Conservation (phyloP, 169 alveolate genomes). For the Blepharisma undulans region DNA sequence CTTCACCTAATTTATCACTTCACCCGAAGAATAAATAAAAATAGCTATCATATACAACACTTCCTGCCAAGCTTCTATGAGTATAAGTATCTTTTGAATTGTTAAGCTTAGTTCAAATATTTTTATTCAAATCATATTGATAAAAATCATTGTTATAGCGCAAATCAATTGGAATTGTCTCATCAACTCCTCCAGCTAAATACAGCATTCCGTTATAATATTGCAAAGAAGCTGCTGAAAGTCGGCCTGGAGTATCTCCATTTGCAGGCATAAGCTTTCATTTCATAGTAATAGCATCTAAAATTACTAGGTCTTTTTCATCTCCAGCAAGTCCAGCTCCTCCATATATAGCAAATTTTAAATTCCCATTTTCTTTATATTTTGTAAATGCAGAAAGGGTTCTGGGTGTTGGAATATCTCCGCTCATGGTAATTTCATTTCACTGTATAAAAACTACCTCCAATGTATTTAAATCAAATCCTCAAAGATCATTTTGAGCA, state of each 20-base stretch:
- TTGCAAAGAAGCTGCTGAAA: not conserved
- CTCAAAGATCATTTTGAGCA: slow-evolving; percentile 16
- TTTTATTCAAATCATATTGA: not conserved
- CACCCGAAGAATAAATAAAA: not conserved
- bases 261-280: not conserved
- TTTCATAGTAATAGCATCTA: not conserved
- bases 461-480: not conserved
- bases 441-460: not conserved
- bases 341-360: not conserved
- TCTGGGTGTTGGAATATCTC: not conserved
- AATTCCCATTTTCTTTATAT: not conserved
- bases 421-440: not conserved
- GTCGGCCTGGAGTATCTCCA: not conserved
- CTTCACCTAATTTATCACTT: not conserved
- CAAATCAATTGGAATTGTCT: not conserved
- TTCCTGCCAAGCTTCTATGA: not conserved
- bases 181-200: not conserved
- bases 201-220: not conserved
- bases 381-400: not conserved
- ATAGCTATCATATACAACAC: not conserved
- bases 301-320: not conserved
- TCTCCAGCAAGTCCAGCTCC: not conserved
- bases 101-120: not conserved
- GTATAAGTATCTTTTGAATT: not conserved
- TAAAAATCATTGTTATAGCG: not conserved